Conservation (phyloP, 2,329 filamentous ascomycete species). For the Sporothrix protearum region DNA sequence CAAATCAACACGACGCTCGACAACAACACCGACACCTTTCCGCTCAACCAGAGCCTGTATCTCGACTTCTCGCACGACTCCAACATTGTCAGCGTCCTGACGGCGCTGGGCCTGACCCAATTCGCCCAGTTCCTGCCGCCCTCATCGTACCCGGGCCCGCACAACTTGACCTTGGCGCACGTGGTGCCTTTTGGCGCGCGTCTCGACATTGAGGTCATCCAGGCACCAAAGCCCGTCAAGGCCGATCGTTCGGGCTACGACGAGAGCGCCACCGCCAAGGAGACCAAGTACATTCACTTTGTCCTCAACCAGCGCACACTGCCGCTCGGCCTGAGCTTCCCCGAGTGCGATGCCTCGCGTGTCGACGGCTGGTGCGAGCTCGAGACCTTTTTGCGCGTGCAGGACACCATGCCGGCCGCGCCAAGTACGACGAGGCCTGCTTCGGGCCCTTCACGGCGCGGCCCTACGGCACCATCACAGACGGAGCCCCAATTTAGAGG, state of each 20-base stretch:
- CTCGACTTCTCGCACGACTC: constrained; percentile 78
- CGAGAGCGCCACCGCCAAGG: constrained; percentile 40
- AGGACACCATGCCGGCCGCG: constrained; percentile 56
- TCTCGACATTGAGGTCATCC: constrained; percentile 71
- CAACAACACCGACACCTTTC: constrained; percentile 65
- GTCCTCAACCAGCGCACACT: constrained; percentile 70
- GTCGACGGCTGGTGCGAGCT: constrained; percentile 77
- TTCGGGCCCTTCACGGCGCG: constrained; percentile 53
- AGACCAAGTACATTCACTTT: constrained; percentile 70
- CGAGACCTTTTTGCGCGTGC: constrained; percentile 60
- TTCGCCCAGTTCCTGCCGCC: constrained; percentile 60
- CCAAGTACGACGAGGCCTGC: constrained; percentile 64
- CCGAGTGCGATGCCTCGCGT: constrained; percentile 57
- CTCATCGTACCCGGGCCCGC: constrained; percentile 51
- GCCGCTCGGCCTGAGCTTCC: constrained; percentile 63
- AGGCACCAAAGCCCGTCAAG: constrained; percentile 59
- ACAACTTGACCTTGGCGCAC: constrained; percentile 63
- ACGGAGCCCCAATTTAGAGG: constrained; percentile 44
- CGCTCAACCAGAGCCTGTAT: constrained; percentile 68
- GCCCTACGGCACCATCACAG: constrained; percentile 47
- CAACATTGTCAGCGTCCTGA: constrained; percentile 66
- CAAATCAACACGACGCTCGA: constrained; percentile 69
- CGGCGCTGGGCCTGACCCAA: constrained; percentile 69
- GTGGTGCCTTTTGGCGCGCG: constrained; percentile 69
- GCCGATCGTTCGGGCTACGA: constrained; percentile 54